Evolutionary conservation across 192 early-diverging fungal genomes (phyloP), one percentile per base, ranked within the genome.

Genomic region (Phycomyces blakesleeanus): DNA sequence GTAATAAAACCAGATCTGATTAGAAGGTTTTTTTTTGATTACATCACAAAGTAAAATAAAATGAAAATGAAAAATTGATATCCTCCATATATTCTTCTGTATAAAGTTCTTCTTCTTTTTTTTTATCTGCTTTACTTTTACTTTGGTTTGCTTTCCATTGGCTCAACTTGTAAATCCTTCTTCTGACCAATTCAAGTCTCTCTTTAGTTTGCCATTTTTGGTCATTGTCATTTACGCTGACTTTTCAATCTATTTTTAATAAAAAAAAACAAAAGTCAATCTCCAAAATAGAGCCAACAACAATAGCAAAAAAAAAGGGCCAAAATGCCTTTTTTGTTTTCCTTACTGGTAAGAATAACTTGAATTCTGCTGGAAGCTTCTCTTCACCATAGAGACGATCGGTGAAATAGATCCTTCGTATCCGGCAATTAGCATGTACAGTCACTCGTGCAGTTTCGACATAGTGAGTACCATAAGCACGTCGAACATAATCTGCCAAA

Each of bases 331-430:
- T 47, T 1, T 3, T 47, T 7, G 18, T 47, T 3, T 14, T 47
- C 5, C 64, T 69, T 49, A 91, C 91, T 6, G 92, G 92, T 66
- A 94, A 67, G 73, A 91, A 94, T 20, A 98, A 78, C 68, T 92
- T 90, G 72, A 98, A 91, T 67, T 96, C 96, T 14, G 87, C 83
- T 11, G 96, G 94, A 57, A 98, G 73, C 69, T 95, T 90, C 67
- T 93, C 93, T 76, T 98, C 96, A 15, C 90, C 80, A 67, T 94
- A 88, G 47, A 98, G 73, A 21, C 90, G 79, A 74, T 98, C 96
- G 2, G 93, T 86, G 69, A 98, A 98, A 74, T 93, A 91, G 58
- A 98, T 83, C 22, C 93, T 65, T 50, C 96, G 79, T 74, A 98
- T 81, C 37, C 92, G 69, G 61, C 91, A 92, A 75, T 89, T 98